Evolutionary conservation across 2,329 filamentous ascomycete species (phyloP).

Genomic region (Botrytis elliptica): DNA sequence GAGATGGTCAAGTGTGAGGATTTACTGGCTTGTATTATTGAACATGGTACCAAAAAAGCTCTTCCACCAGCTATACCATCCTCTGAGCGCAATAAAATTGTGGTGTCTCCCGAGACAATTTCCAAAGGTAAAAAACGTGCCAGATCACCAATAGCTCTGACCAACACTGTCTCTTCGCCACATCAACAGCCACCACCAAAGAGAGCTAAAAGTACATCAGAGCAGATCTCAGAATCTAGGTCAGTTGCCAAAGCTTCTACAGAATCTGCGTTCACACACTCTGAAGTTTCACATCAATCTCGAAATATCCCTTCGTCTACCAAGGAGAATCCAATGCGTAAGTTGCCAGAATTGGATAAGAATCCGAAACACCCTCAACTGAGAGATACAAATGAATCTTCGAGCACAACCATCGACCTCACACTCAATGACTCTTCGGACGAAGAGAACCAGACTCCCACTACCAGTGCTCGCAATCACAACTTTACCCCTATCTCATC

Average conservation of each 20-base stretch:
- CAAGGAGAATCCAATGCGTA: not conserved
- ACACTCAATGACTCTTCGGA: not conserved
- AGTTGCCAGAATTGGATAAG: not conserved
- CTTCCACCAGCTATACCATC: not conserved
- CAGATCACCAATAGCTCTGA: not conserved
- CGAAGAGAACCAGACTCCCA: not conserved
- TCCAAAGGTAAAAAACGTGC: not conserved
- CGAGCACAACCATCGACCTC: not conserved
- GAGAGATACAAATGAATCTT: not conserved
- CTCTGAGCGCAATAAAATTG: no score
- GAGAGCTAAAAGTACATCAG: not conserved
- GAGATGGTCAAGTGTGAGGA: conserved; percentile 11
- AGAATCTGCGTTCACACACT: not conserved
- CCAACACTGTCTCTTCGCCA: not conserved
- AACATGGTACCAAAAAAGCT: not conserved
- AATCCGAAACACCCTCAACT: not conserved
- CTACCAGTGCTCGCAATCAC: not conserved
- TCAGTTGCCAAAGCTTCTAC: not conserved
- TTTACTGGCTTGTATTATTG: conserved; percentile 32
- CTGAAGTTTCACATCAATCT: not conserved
- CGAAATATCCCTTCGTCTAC: not conserved
- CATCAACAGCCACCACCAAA: not conserved
- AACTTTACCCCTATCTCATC: not conserved
- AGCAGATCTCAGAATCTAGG: not conserved
- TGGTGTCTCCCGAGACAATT: not conserved